phyloP scores from a whole-genome alignment of 78 protist genomes.

The Tieghemostelium lacteum region DNA sequence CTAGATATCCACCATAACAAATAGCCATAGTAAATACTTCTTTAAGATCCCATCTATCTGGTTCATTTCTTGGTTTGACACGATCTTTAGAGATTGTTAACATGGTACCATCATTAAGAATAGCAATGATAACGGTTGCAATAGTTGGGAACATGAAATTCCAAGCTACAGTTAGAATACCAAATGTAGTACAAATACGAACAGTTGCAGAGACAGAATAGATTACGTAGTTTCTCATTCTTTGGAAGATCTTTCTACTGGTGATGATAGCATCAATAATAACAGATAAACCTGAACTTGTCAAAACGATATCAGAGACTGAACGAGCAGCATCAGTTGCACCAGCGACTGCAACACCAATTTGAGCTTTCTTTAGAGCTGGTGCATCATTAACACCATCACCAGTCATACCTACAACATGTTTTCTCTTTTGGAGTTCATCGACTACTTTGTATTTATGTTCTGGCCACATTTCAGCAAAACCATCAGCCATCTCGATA shows the following conservation, averaged over 20 bases:
- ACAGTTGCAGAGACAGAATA: conserved; percentile 83
- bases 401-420: conserved; percentile 96
- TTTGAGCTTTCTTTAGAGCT: conserved; percentile 97
- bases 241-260: conserved; percentile 90
- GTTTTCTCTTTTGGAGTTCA: conserved; percentile 80
- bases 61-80: conserved; percentile 80
- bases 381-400: conserved; percentile 99
- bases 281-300: conserved; percentile 90
- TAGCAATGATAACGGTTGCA: conserved; percentile 87
- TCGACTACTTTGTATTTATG: conserved; percentile 94
- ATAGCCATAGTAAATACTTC: conserved; percentile 61
- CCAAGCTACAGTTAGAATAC: conserved; percentile 80
- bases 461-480: conserved; percentile 94
- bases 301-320: conserved; percentile 93
- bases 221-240: conserved; percentile 88
- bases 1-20: conserved; percentile 80
- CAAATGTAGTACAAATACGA: conserved; percentile 85
- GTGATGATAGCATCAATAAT: conserved; percentile 88
- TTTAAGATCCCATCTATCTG: conserved; percentile 86
- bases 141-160: conserved; percentile 87
- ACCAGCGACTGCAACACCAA: conserved; percentile 97
- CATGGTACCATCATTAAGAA: conserved; percentile 91
- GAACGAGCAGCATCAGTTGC: conserved; percentile 92
- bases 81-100: conserved; percentile 87
- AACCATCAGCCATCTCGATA: conserved; percentile 89